Conservation (phyloP, 352 stramenopile genomes). For the Aphanomyces astaci region DNA sequence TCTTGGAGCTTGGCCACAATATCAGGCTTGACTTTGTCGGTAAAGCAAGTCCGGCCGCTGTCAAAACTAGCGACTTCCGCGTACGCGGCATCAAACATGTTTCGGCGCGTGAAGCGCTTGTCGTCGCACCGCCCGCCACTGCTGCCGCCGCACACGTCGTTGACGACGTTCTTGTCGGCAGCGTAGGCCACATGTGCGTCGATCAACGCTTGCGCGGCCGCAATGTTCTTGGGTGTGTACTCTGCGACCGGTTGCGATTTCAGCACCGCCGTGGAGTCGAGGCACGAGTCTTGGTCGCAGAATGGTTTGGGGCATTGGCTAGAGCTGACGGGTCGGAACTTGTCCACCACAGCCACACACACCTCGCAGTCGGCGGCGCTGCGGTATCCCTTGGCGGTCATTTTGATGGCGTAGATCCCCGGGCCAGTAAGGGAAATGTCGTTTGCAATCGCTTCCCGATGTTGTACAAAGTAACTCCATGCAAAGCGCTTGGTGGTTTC, state of each 20-base stretch:
- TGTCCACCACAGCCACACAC: constrained; percentile 3
- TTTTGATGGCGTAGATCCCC: constrained; percentile 11
- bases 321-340: not conserved
- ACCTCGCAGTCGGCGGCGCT: constrained; percentile 12
- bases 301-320: not conserved
- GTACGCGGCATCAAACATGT: constrained; percentile 5
- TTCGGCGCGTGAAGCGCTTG: constrained; percentile 2
- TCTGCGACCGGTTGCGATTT: not conserved
- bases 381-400: constrained; percentile 10
- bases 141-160: constrained; percentile 3
- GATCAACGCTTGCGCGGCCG: not conserved
- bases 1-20: not conserved
- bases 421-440: not conserved
- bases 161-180: not conserved
- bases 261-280: not conserved
- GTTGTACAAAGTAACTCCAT: constrained; percentile 2
- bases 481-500: not conserved
- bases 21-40: not conserved
- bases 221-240: constrained; percentile 4
- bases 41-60: not conserved
- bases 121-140: constrained; percentile 7
- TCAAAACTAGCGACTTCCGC: not conserved
- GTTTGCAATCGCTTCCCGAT: constrained; percentile 10
- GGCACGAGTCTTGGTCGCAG: not conserved
- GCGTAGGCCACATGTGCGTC: not conserved